Evolutionary conservation across 495 filamentous ascomycete species (phyloP).

Genomic region (Tuber borchii): DNA sequence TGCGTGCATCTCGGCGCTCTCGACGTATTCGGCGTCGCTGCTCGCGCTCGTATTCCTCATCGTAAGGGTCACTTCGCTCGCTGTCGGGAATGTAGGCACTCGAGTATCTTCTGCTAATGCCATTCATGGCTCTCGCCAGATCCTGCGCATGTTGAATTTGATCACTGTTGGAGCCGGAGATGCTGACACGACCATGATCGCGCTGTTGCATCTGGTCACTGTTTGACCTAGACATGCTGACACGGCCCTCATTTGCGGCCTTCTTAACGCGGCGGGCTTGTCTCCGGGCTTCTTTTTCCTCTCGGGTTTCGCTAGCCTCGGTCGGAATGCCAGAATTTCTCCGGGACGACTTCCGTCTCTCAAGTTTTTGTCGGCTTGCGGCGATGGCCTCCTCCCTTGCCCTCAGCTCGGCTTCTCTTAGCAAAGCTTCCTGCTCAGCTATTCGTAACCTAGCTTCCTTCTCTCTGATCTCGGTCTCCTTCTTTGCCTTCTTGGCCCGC

Average conservation of each 20-base stretch:
- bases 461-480: slow-evolving; percentile 23
- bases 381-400: slow-evolving; percentile 25
- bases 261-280: slow-evolving; percentile 27
- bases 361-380: slow-evolving; percentile 22
- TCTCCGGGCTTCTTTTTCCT: slow-evolving; percentile 28
- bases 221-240: slow-evolving; percentile 13
- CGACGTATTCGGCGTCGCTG: slow-evolving; percentile 17
- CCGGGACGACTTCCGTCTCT: slow-evolving; percentile 30
- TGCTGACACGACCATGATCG: neutral
- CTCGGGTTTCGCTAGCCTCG: slow-evolving; percentile 26
- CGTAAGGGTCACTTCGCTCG: slow-evolving; percentile 25
- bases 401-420: slow-evolving; percentile 19
- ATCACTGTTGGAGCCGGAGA: slow-evolving; percentile 20
- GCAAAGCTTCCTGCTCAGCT: slow-evolving; percentile 18
- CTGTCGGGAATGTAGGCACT: slow-evolving; percentile 20
- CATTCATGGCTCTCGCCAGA: slow-evolving; percentile 24
- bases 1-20: slow-evolving; percentile 23
- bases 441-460: slow-evolving; percentile 19
- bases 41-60: slow-evolving; percentile 26
- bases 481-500: slow-evolving; percentile 25
- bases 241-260: slow-evolving; percentile 14
- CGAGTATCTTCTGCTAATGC: slow-evolving; percentile 13
- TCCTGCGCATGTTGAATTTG: slow-evolving; percentile 27
- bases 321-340: slow-evolving; percentile 19
- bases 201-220: slow-evolving; percentile 23